These are phyloP conservation scores for Mycena vulgaris DNA, from an alignment of 768 basidiomycete genomes.

Conservation along the genomic window DNA sequence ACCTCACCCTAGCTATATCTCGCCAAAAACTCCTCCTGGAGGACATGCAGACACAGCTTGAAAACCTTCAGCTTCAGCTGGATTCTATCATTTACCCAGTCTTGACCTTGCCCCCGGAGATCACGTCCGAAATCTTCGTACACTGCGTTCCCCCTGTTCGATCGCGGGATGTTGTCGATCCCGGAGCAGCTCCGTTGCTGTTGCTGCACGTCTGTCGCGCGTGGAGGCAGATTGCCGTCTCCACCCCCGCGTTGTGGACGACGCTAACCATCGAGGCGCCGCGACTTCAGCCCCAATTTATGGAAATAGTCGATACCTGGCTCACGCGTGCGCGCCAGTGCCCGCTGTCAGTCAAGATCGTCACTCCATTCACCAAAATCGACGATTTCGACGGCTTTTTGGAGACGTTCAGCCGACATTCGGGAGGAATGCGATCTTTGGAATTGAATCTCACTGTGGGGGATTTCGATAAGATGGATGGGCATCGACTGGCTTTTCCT, in stretches of 20 bases:
- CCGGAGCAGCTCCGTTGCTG: background rate
- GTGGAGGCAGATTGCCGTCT: slow-evolving; percentile 14
- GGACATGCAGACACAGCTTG: background rate
- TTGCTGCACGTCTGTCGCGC: background rate
- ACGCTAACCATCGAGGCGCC: background rate
- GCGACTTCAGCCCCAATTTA: background rate
- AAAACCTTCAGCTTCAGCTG: background rate
- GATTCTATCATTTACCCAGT: background rate
- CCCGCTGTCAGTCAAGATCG: slow-evolving; percentile 10
- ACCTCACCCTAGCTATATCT: background rate
- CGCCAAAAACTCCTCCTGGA: background rate
- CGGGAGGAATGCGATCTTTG: too few relatives aligned
- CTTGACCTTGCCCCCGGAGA: background rate
- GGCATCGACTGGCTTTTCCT: background rate
- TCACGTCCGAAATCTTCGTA: background rate
- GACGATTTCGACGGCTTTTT: background rate
- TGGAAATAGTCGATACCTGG: background rate
- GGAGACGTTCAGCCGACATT: too few relatives aligned
- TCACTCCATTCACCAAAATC: background rate
- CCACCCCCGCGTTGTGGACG: slow-evolving; percentile 20
- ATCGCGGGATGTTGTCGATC: background rate
- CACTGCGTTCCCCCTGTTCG: background rate
- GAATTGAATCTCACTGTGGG: background rate
- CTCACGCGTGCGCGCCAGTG: slow-evolving; percentile 3
- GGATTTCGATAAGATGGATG: background rate